Evolutionary conservation across 2,329 filamentous ascomycete genomes (phyloP).

Genomic region (Penicillium hordei): DNA sequence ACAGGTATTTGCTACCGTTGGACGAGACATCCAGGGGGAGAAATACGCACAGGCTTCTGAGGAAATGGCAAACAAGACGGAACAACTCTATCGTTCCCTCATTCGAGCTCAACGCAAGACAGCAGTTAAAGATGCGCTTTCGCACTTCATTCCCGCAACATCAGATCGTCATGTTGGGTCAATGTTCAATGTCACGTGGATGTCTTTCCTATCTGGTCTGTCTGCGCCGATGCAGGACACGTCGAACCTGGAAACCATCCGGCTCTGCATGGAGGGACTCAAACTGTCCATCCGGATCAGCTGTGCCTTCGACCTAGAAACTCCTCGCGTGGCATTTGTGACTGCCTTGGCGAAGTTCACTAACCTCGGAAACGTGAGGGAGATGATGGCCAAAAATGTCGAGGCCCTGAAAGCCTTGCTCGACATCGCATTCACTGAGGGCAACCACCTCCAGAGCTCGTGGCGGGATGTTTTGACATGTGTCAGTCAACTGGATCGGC

Average conservation of each 20-base stretch:
- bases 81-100: constrained; percentile 89
- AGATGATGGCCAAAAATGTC: constrained; percentile 94
- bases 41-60: constrained; percentile 94
- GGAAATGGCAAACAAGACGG: constrained; percentile 78
- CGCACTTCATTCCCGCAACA: constrained; percentile 83
- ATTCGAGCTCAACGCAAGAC: constrained; percentile 86
- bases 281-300: constrained; percentile 90
- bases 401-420: constrained; percentile 90
- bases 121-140: constrained; percentile 65
- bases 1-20: constrained; percentile 86
- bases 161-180: constrained; percentile 93
- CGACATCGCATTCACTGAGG: constrained; percentile 89
- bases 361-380: constrained; percentile 90
- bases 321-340: constrained; percentile 92
- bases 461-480: constrained; percentile 96
- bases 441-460: constrained; percentile 81
- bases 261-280: constrained; percentile 90
- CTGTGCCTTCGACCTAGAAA: constrained; percentile 88
- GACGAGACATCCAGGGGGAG: constrained; percentile 86
- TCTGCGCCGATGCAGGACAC: constrained; percentile 92
- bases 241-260: constrained; percentile 88
- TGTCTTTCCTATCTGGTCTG: constrained; percentile 94
- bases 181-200: constrained; percentile 99
- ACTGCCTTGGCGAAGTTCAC: constrained; percentile 90
- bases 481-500: constrained; percentile 90